Conservation (phyloP, 2,329 filamentous ascomycete genomes). For the Aplosporella prunicola region DNA sequence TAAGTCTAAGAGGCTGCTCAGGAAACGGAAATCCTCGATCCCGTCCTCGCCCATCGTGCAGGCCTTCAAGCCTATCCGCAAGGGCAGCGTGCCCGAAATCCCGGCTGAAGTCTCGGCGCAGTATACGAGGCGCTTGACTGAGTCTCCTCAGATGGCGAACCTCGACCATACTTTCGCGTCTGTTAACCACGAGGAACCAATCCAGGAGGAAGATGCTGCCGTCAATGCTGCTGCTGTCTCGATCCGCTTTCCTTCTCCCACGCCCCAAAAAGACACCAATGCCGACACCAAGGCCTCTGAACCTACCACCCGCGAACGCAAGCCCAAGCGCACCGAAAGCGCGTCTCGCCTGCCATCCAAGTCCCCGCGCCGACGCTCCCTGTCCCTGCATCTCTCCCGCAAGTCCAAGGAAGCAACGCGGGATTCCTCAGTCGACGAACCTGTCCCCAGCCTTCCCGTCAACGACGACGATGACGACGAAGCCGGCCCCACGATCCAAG, state of each 20-base stretch:
- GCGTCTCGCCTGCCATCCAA: neutral
- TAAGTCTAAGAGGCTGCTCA: constrained; percentile 13
- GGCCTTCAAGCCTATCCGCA: constrained; percentile 20
- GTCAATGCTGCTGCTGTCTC: constrained; percentile 12
- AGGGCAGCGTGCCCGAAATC: constrained; percentile 24
- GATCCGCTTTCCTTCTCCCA: constrained; percentile 14
- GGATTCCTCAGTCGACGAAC: neutral
- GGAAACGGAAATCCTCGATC: constrained; percentile 23
- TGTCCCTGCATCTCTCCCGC: too few relatives aligned
- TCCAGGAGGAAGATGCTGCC: neutral
- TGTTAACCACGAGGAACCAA: constrained; percentile 16
- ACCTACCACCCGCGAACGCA: too few relatives aligned
- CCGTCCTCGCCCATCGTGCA: constrained; percentile 23
- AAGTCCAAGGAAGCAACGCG: neutral
- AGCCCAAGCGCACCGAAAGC: too few relatives aligned
- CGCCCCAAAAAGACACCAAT: neutral
- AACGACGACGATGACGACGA: constrained; percentile 14
- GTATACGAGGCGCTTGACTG: constrained; percentile 27
- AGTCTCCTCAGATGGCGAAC: constrained; percentile 27
- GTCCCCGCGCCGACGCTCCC: neutral
- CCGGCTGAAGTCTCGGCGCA: constrained; percentile 25
- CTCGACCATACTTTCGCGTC: constrained; percentile 27
- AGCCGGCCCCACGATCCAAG: constrained; percentile 20
- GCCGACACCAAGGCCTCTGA: too few relatives aligned
- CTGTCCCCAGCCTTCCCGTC: too few relatives aligned